Evolutionary conservation across 768 basidiomycete genomes (phyloP), one percentile per base, ranked within the genome.

Genomic region (Boletus subparvulus): DNA sequence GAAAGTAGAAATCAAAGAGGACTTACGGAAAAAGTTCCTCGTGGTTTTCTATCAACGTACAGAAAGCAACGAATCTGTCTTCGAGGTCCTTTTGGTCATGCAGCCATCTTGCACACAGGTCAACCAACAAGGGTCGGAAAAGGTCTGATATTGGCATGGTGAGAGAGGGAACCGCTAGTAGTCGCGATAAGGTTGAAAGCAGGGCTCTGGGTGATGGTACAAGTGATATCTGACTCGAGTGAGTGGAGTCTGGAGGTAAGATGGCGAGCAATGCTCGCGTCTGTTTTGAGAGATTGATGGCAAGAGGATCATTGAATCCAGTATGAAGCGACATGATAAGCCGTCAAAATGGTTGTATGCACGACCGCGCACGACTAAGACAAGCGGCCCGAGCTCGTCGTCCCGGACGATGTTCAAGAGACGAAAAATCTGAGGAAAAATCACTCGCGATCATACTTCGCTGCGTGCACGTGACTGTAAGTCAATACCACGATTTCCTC

Each of bases 71-170:
- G 46, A 86, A 72, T 63, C 81, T 78, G 39, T 81, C 79, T 52
- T 83, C 79, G 24, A 75, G 62, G 56, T 78, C 73, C 41, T 79
- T 71, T 37, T 77, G 64, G 19, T 77, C 74, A n/a, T 86, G 75
- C 41, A 95, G 67, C 93, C 92, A 97, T 64, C 90, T 74, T 4
- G 89, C 89, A 64, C 86, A 87, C 26, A 98, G 73, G 70, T 96
- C 90, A 28, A 88, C 64, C 39, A 93, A 69, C 50, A 98, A 72
- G 4, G 95, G 94, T 58, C 88, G 76, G 73, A 90, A 98, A 12
- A 80, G 60, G 7, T 74, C 76, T 19, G 88, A 83, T 56, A 98
- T 77, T 13, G 75, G 64, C 32, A 80, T 64, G 0, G 92, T 92
- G 42, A 87, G 78, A 12, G 83, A 78, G 10, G 90, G 86, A 17